Evolutionary conservation across 2,329 filamentous ascomycete genomes (phyloP).

Genomic region (Chrysosporium queenslandicum): DNA sequence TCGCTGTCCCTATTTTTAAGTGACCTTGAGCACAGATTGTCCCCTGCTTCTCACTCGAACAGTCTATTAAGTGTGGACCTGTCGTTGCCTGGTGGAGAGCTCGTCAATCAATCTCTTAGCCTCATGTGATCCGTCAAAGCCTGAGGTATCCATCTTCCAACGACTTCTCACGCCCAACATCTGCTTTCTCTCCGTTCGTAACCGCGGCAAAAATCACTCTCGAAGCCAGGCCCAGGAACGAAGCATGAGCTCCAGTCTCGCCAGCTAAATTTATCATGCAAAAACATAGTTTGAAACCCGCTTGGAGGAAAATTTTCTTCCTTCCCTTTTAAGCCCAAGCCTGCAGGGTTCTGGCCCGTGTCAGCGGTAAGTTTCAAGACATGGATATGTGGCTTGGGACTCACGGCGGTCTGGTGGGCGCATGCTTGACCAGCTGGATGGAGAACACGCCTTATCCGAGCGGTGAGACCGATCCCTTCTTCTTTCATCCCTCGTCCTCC

Average conservation of each 20-base stretch:
- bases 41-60: no score
- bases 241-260: neutral
- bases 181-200: neutral
- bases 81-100: no score
- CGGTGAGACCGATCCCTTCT: no score
- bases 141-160: neutral
- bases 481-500: neutral
- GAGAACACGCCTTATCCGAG: no score
- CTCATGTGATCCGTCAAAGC: neutral
- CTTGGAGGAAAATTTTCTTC: neutral
- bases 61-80: no score
- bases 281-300: neutral
- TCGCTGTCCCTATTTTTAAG: no score
- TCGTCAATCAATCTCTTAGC: neutral
- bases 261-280: neutral
- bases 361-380: neutral
- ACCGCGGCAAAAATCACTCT: neutral
- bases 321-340: no score
- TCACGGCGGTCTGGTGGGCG: conserved; percentile 3
- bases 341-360: neutral
- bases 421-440: no score
- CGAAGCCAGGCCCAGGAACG: neutral
- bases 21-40: no score
- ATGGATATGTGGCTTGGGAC: neutral
- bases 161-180: neutral